phyloP scores from a whole-genome alignment of 2,329 filamentous ascomycete genomes.

The Ceratocystis harringtonii region DNA sequence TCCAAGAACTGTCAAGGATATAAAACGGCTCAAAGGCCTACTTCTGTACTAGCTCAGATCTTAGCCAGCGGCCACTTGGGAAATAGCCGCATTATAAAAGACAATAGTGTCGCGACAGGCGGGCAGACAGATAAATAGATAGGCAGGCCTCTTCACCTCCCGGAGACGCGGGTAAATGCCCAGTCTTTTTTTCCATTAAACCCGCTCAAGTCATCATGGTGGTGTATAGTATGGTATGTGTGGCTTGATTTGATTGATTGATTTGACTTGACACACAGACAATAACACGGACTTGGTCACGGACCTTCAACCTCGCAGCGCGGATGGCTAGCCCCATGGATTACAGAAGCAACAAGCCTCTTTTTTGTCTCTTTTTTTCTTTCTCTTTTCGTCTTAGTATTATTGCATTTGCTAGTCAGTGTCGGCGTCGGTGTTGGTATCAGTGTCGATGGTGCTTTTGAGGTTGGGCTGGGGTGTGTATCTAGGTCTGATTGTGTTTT shows the following conservation, averaged over 20 bases:
- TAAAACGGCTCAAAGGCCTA: background rate
- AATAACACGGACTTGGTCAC: constrained; percentile 6
- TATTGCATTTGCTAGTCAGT: background rate
- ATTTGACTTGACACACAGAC: constrained; percentile 6
- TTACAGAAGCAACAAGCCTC: background rate
- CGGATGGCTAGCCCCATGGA: background rate
- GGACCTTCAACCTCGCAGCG: background rate
- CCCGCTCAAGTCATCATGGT: too few relatives aligned
- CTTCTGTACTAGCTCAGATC: constrained; percentile 1
- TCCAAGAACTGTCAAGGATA: background rate
- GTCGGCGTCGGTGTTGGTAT: background rate
- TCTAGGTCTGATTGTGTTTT: too few relatives aligned
- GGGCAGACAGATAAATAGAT: too few relatives aligned
- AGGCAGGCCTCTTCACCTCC: background rate
- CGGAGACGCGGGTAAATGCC: background rate
- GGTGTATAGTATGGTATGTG: too few relatives aligned
- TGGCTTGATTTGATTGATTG: background rate
- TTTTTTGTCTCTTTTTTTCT: background rate
- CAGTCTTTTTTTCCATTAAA: background rate
- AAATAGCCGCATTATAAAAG: constrained; percentile 4
- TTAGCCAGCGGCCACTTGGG: background rate
- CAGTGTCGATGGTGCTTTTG: background rate
- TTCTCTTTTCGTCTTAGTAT: background rate
- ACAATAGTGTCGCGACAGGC: background rate
- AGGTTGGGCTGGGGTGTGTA: too few relatives aligned